These are phyloP conservation scores for Fusarium equiseti DNA, from an alignment of 2,329 filamentous ascomycete genomes.

Conservation along the genomic window DNA sequence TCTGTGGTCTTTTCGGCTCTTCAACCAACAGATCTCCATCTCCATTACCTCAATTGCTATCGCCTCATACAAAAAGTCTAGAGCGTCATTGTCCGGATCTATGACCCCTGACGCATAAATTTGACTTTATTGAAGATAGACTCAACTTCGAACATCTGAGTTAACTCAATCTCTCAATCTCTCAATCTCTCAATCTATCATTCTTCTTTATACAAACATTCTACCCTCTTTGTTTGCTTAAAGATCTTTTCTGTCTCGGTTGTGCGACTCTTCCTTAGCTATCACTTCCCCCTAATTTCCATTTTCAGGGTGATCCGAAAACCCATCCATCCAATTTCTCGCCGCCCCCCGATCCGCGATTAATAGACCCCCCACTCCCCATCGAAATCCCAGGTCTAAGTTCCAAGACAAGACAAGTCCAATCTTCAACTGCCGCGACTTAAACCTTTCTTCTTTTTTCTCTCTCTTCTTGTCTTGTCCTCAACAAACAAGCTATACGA, in stretches of 20 bases:
- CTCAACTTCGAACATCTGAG: background rate
- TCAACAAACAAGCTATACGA: constrained; percentile 3
- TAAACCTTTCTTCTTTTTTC: background rate
- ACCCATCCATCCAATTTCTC: constrained; percentile 40
- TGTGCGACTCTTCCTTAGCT: constrained; percentile 5
- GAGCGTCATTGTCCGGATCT: constrained; percentile 40
- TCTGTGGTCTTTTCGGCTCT: constrained; percentile 10
- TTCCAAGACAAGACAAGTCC: constrained; percentile 19
- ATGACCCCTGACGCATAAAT: constrained; percentile 27
- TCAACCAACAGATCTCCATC: constrained; percentile 5
- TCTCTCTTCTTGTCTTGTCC: background rate
- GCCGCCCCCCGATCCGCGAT: constrained; percentile 37
- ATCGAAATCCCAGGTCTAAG: constrained; percentile 30
- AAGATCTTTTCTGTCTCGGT: background rate
- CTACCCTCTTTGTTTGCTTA: background rate
- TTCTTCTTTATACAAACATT: background rate
- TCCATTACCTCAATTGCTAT: constrained; percentile 5
- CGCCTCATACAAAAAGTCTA: constrained; percentile 18
- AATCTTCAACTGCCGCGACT: constrained; percentile 10
- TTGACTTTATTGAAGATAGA: background rate
- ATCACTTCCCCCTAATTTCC: constrained; percentile 22
- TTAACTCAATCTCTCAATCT: background rate
- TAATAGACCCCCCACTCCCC: constrained; percentile 35
- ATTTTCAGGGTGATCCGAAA: constrained; percentile 24
- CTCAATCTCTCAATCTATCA: constrained; percentile 1